Evolutionary conservation across 75 land plant genomes (phyloP).

Genomic region (Chamaecyparis obtusa): DNA sequence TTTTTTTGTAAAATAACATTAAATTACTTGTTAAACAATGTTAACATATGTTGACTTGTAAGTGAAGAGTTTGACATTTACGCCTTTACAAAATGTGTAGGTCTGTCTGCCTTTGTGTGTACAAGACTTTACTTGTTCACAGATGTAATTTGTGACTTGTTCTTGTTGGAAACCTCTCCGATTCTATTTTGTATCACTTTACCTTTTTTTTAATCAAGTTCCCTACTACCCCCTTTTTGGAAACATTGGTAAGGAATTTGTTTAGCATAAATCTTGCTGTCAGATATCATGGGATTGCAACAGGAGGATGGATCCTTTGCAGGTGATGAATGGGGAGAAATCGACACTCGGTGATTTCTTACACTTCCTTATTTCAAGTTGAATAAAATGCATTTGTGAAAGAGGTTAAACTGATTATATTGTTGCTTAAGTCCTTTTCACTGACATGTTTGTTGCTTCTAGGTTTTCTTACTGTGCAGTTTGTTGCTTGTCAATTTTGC

Average conservation of each 20-base stretch:
- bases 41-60: neutral
- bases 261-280: slow-evolving; percentile 18
- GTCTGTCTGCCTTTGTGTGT: no score
- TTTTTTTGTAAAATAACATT: neutral
- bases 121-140: neutral
- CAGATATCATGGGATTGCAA: slow-evolving; percentile 79
- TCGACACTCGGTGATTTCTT: slow-evolving; percentile 76
- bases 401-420: slow-evolving; percentile 8
- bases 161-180: neutral
- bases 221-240: neutral
- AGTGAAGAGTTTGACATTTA: neutral
- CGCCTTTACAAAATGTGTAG: neutral
- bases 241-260: neutral
- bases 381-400: neutral
- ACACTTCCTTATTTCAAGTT: neutral
- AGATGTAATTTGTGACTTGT: neutral
- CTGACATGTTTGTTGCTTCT: slow-evolving; percentile 1
- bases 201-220: neutral
- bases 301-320: slow-evolving; percentile 98
- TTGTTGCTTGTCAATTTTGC: slow-evolving; percentile 78
- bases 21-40: neutral
- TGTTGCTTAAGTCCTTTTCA: neutral
- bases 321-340: slow-evolving; percentile 99
- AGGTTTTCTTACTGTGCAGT: slow-evolving; percentile 95
- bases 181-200: neutral